Conservation (phyloP, 2,329 filamentous ascomycete species). For the Hypoxylon sp. region DNA sequence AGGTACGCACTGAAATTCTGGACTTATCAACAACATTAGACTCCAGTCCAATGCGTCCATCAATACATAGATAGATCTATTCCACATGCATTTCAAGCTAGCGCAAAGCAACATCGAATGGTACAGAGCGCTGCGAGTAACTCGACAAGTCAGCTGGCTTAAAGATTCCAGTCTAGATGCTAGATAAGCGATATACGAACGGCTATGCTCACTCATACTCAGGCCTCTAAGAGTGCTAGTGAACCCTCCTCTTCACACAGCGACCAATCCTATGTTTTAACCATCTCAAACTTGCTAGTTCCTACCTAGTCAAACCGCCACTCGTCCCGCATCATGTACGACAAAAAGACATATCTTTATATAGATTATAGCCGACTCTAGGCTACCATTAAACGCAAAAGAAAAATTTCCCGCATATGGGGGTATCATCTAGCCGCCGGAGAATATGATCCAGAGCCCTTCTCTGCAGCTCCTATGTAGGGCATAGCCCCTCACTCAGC, state of each 20-base stretch:
- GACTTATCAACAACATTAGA: neutral
- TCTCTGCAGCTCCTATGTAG: slow-evolving; percentile 28
- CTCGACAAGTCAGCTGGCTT: slow-evolving; percentile 10
- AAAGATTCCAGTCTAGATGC: neutral
- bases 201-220: neutral
- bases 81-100: neutral
- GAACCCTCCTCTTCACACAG: slow-evolving; percentile 1
- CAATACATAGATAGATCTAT: slow-evolving; percentile 2
- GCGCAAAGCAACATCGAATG: neutral
- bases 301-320: slow-evolving; percentile 8
- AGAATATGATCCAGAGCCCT: slow-evolving; percentile 13
- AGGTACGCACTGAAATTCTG: neutral
- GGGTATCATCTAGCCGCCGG: slow-evolving; percentile 18
- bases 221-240: neutral
- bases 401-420: slow-evolving; percentile 16
- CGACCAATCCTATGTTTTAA: neutral
- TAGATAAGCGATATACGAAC: neutral
- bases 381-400: slow-evolving; percentile 1
- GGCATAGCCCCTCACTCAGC: slow-evolving; percentile 29
- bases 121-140: slow-evolving; percentile 8
- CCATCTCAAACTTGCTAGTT: neutral
- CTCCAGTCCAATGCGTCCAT: neutral
- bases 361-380: slow-evolving; percentile 17
- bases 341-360: slow-evolving; percentile 19
- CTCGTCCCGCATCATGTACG: neutral